Percentiles rank a stretch among this genome's conserved stretches.
Conservation (phyloP, 1,284 basidiomycete species). For the Fomitopsis betulina region DNA sequence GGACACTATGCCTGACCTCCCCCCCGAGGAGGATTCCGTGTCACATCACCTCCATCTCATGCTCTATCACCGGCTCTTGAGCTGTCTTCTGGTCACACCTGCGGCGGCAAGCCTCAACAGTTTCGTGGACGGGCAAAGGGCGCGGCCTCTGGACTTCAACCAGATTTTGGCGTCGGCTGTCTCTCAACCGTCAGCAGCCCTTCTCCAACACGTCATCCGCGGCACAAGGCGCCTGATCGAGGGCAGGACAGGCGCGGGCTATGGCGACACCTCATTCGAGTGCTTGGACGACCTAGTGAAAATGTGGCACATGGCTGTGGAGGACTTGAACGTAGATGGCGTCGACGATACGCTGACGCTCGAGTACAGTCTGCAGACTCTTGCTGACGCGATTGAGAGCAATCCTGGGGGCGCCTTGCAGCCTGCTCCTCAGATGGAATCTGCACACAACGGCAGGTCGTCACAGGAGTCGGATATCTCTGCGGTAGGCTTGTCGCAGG, state of each 20-base stretch:
- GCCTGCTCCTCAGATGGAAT: not conserved
- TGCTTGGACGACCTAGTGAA: not conserved
- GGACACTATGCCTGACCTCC: not conserved
- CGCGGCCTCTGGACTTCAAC: not conserved
- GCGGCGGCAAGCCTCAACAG: not conserved
- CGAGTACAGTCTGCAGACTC: not conserved
- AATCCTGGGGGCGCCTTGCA: not conserved
- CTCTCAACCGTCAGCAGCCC: not conserved
- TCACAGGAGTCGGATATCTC: not conserved
- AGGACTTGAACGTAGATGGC: not conserved
- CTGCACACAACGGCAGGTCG: not conserved
- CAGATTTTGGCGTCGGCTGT: not conserved
- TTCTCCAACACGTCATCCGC: not conserved
- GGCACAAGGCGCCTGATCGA: not conserved
- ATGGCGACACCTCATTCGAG: not conserved
- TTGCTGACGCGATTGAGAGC: not conserved
- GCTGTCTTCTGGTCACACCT: not conserved
- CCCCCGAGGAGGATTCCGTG: not conserved
- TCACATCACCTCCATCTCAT: not conserved
- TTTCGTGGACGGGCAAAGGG: not conserved
- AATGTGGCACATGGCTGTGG: not conserved
- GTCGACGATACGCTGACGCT: not conserved
- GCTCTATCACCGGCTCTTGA: not conserved
- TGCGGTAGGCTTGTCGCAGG: not conserved
- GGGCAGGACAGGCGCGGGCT: not conserved